Evolutionary conservation across 257 asterid species (phyloP).

Genomic region (Nyctanthes arbortristis): DNA sequence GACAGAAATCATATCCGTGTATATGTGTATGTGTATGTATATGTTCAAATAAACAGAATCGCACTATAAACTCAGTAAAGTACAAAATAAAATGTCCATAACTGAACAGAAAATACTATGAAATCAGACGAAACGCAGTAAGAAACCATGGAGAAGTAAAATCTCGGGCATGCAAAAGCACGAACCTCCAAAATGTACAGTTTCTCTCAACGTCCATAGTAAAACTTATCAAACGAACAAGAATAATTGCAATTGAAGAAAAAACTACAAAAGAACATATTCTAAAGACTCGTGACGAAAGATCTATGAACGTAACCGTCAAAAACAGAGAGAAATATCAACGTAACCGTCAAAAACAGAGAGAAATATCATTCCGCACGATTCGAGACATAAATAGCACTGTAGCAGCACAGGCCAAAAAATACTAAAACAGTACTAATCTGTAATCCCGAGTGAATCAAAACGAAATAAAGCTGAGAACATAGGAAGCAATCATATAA

Average conservation of each 20-base stretch:
- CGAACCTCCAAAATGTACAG: not conserved
- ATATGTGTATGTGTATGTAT: not conserved
- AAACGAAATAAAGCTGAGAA: slow-evolving; percentile 16
- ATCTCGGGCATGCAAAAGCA: slow-evolving; percentile 13
- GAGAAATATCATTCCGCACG: not conserved
- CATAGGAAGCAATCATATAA: not conserved
- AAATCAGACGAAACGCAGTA: not conserved
- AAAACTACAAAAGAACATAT: not conserved
- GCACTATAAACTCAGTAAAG: not conserved
- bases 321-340: slow-evolving; percentile 12
- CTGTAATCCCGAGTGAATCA: not conserved
- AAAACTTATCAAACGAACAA: not conserved
- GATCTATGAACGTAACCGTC: not conserved
- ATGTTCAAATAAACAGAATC: not conserved
- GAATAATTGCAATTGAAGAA: not conserved
- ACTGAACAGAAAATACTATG: not conserved
- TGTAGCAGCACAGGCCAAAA: no score
- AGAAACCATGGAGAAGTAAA: not conserved
- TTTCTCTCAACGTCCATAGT: not conserved
- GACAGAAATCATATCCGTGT: no score
- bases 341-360: not conserved
- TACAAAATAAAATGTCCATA: not conserved
- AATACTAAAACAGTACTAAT: slow-evolving; percentile 14
- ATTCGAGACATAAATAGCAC: not conserved
- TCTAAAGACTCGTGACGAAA: not conserved